These are phyloP conservation scores for Zymoseptoria crescenta DNA, from an alignment of 2,329 filamentous ascomycete genomes.

Conservation along the genomic window DNA sequence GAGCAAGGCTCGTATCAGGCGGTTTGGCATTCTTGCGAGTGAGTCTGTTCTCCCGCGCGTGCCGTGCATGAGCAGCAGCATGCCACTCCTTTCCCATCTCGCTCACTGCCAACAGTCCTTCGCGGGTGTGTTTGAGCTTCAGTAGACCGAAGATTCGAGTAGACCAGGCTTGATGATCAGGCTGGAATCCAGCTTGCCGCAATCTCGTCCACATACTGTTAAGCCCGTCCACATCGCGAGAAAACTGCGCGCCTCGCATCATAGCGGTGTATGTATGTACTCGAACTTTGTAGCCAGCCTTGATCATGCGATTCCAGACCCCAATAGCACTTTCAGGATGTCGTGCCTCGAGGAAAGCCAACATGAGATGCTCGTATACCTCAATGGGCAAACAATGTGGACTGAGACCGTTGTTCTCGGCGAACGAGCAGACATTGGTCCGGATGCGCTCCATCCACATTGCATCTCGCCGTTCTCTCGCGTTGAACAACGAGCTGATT, in stretches of 20 bases:
- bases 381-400: constrained; percentile 16
- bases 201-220: constrained; percentile 62
- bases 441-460: constrained; percentile 2
- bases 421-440: constrained; percentile 5
- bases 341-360: constrained; percentile 39
- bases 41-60: constrained; percentile 6
- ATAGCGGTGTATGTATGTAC: constrained; percentile 64
- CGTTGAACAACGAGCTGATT: constrained; percentile 5
- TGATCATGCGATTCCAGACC: constrained; percentile 51
- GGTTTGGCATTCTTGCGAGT: constrained; percentile 8
- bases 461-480: constrained; percentile 4
- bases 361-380: constrained; percentile 38
- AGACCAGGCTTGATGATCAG: constrained; percentile 63
- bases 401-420: constrained; percentile 1
- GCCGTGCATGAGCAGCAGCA: constrained; percentile 23
- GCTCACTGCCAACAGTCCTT: constrained; percentile 55
- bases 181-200: constrained; percentile 46
- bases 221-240: constrained; percentile 52
- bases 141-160: constrained; percentile 61
- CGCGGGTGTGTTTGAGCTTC: constrained; percentile 40
- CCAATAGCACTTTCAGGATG: constrained; percentile 40
- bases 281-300: constrained; percentile 50
- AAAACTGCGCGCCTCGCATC: constrained; percentile 60
- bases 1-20: constrained; percentile 7
- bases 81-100: constrained; percentile 59